Base-by-base conservation (phyloP, 1,139 yeast genomes). In the Diutina pseudorugosa region DNA sequence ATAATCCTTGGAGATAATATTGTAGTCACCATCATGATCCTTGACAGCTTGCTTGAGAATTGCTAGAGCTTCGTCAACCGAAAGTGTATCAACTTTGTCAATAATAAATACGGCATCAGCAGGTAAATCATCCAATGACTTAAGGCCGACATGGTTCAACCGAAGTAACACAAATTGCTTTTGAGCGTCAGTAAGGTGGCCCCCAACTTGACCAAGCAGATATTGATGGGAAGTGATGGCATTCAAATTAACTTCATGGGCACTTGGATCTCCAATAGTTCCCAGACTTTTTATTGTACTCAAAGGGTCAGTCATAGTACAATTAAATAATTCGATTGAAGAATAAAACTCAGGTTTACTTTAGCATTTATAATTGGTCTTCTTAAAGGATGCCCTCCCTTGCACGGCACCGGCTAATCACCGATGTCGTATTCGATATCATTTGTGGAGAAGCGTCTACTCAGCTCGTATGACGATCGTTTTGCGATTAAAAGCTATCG, bases 131-230 rank as follows among this genome's bases (percentile, higher is more conserved):
- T 20, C 41, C 1, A 41, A 14, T n/a, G 25, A 20, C 3, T 41
- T 12, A 12, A 50, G 33, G 65, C 65, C 41, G 64, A n/a, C 21
- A 18, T 27, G 16, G 21, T 27, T 27, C 30, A 45, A 45, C 20
- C 49, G 40, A 25, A 25, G 27, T 20, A 45, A 45, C 9, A 27
- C 40, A 16, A 45, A 25, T n/a, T 45, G n/a, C 40, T 45, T 45
- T 27, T 45, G 49, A 8, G 19, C 8, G 25, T n/a, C 21, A 9
- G 49, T 27, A n/a, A 45, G 40, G 7, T 33, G 27, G 23, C 7
- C 19, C 11, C 36, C 49, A 14, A 45, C 49, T 9, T 27, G 21
- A 8, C 16, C 21, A 16, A 45, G 19, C 49, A 27, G 41, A 11
- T 23, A 12, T 14, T 25, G 40, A 4, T 45, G 30, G n/a, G 49